phyloP scores from a whole-genome alignment of 1,284 basidiomycete genomes.

The Phylloporus sp. region DNA sequence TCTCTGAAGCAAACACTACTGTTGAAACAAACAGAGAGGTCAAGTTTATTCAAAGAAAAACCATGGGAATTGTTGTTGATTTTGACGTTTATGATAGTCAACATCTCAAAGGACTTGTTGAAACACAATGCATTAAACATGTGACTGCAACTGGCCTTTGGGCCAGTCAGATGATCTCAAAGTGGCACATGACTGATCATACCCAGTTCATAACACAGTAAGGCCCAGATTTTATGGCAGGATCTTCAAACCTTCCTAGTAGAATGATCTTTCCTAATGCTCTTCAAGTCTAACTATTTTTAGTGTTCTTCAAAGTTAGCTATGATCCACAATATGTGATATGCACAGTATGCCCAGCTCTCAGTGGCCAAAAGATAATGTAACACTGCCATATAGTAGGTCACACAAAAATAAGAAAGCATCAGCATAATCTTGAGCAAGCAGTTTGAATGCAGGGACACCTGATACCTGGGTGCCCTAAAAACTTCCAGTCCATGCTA shows the following conservation, averaged over 20 bases:
- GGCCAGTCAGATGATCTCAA: not conserved
- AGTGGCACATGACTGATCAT: no score
- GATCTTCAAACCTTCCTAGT: not conserved
- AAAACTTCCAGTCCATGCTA: no score
- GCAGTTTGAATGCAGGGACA: not conserved
- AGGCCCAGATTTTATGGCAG: not conserved
- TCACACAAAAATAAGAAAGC: not conserved
- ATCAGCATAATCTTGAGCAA: not conserved
- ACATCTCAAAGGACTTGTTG: not conserved
- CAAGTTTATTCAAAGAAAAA: not conserved
- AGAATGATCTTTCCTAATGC: no score
- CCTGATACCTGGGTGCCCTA: not conserved
- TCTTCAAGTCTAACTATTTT: not conserved
- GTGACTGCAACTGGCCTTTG: not conserved
- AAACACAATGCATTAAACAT: not conserved
- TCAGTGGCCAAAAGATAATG: not conserved
- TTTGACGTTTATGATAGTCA: not conserved
- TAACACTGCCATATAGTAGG: not conserved
- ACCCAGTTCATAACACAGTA: not conserved
- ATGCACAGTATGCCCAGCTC: not conserved
- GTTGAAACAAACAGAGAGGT: conserved; percentile 1
- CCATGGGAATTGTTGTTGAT: not conserved
- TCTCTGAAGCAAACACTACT: not conserved
- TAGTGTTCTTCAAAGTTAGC: not conserved
- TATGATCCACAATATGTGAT: not conserved